These are phyloP conservation scores for Kodamaea sp. DNA, from an alignment of 1,139 yeast species.

Conservation along the genomic window DNA sequence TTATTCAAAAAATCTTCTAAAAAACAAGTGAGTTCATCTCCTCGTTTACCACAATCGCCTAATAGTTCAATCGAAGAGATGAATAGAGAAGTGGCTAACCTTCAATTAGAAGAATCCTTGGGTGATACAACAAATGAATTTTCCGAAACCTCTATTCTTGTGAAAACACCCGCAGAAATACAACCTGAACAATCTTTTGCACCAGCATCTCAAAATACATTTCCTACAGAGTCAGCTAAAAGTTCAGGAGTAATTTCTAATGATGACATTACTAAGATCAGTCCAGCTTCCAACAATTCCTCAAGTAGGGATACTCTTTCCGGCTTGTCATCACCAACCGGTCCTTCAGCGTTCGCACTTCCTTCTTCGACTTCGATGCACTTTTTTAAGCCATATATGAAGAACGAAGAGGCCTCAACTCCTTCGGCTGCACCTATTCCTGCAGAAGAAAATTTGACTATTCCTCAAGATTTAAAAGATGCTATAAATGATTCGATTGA, in stretches of 20 bases:
- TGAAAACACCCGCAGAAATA: too few species aligned
- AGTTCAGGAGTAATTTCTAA: too few species aligned
- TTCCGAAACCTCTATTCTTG: background rate
- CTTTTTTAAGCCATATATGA: constrained; percentile 34
- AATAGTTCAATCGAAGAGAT: constrained; percentile 11
- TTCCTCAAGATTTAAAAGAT: constrained; percentile 38
- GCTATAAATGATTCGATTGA: constrained; percentile 39
- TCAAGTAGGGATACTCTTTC: too few species aligned
- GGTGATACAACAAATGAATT: background rate
- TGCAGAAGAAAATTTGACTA: constrained; percentile 18
- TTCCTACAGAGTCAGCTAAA: background rate
- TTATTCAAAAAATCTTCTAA: constrained; percentile 23
- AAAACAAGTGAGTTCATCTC: constrained; percentile 9
- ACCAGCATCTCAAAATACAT: background rate
- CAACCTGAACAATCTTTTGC: too few species aligned
- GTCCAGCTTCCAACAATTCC: too few species aligned
- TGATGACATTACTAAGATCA: too few species aligned
- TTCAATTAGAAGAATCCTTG: background rate
- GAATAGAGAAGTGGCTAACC: constrained; percentile 1
- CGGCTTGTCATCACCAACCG: constrained; percentile 12
- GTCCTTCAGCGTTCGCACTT: constrained; percentile 43
- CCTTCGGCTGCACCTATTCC: constrained; percentile 1
- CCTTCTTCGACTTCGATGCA: constrained; percentile 44
- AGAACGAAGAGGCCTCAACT: constrained; percentile 6
- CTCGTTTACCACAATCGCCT: constrained; percentile 17